Evolutionary conservation across 306 rosid species (phyloP).

Genomic region (Carpinus fangiana): DNA sequence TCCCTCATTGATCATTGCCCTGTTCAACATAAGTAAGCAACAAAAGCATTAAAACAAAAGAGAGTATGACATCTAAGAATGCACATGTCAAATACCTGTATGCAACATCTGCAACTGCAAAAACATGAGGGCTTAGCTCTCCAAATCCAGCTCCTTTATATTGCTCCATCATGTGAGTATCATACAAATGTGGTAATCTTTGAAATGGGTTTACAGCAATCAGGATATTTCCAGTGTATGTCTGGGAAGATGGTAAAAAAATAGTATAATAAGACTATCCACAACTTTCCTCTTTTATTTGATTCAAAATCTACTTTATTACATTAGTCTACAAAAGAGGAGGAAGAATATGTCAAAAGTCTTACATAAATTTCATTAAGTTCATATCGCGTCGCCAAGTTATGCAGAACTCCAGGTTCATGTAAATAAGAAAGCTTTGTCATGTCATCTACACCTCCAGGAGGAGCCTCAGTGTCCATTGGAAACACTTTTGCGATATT

Average conservation of each 20-base stretch:
- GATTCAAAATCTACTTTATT: constrained; percentile 25
- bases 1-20: constrained; percentile 98
- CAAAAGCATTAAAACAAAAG: constrained; percentile 8
- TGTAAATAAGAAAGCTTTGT: constrained; percentile 97
- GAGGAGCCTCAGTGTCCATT: constrained; percentile 93
- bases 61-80: constrained; percentile 16
- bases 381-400: constrained; percentile 97
- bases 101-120: constrained; percentile 99
- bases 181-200: constrained; percentile 94
- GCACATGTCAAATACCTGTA: constrained; percentile 63
- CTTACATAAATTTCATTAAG: constrained; percentile 98
- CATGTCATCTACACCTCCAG: constrained; percentile 99
- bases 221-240: constrained; percentile 97
- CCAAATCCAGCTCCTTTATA: constrained; percentile 97
- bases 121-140: constrained; percentile 99
- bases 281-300: constrained; percentile 21
- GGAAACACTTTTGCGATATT: constrained; percentile 91
- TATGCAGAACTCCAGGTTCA: constrained; percentile 96
- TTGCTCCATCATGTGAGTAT: constrained; percentile 98
- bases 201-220: constrained; percentile 99
- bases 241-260: constrained; percentile 58
- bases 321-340: background rate
- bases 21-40: constrained; percentile 32
- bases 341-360: constrained; percentile 19
- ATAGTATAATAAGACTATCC: constrained; percentile 27